Evolutionary conservation across 768 basidiomycete genomes (phyloP), one percentile per base, ranked within the genome.

Genomic region (Hygrocybe punicea): DNA sequence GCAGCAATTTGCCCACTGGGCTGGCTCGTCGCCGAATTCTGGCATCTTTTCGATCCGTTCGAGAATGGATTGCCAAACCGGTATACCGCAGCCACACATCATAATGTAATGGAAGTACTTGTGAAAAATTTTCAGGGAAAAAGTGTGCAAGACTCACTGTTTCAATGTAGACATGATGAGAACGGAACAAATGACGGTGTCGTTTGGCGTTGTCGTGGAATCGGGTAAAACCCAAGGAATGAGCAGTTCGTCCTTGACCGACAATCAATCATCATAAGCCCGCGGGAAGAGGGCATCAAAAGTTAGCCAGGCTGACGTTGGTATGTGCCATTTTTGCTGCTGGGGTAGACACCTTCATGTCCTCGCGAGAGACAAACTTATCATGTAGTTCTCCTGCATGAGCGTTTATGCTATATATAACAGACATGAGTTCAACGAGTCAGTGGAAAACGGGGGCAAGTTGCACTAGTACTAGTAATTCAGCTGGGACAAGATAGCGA

Each of bases 161-260:
- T 78, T 74, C 63, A 78, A 58, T 17, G 70, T 73, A 6, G 74
- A 69, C 76, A 81, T 78, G 67, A 77, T 71, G 45, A 73, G 64
- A 34, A 77, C 70, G 6, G 76, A 70, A 33, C 67, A 73, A 1
- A 72, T 64, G 14, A 69, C 69, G 2, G 61, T 70, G 50, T 80
- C 79, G 36, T 67, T 68, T 3, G 33, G n/a, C 1, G 75, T 78
- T 6, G 80, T 81, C 1, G 80, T 81, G 6, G 74, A 69, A 29
- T 67, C 51, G 6, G 78, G 78, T 16, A 73, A 63, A 36, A 79
- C 67, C 76, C 78, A 81, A 0, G 71, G 64, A 29, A 68, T 63
- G 3, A 81, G 63, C 0, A 60, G 51, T 4, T 67, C 61, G 57
- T 75, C 67, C 47, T 48, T 48, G 17, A 48, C 47, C 47, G 5